Base-by-base conservation (phyloP, 495 filamentous ascomycete genomes). In the Penicillium bialowiezense region DNA sequence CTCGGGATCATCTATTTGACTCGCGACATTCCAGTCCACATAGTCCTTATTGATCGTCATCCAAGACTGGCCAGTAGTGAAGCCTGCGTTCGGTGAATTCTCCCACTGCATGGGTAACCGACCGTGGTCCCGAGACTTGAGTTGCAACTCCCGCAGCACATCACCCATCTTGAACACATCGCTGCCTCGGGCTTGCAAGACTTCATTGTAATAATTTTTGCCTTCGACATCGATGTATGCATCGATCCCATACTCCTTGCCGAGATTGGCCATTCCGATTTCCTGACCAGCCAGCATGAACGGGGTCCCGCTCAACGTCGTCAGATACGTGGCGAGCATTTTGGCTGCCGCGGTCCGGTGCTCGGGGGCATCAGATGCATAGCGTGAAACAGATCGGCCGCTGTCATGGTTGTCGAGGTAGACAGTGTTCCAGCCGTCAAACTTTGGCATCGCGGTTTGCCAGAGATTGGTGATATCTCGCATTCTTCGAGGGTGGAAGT, bases 241-340 rank as follows among this genome's bases (percentile, higher is more conserved):
- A 15, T 76, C 73, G 12, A 79, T 74, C 0, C 54, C 59, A 77
- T 80, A 85, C n/a, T 70, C 48, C 21, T 59, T 57, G 0, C 82
- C 81, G 23, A 81, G 69, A 48, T 87, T 86, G 38, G 71, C 72
- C 81, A 87, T 85, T 2, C 84, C 85, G 21, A 87, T 71, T 50
- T 88, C 84, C 52, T 88, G 80, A 1, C 84, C 84, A 42, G 85
- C 80, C 51, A 82, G 84, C 28, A 86, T 49, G 63, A 82, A 87
- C 9, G 84, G 60, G 0, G 82, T 87, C 2, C 84, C 84, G 4
- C 70, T 75, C 42, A 84, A 50, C 1, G 78, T 67, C 21, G 63
- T 64, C 51, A 78, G 58, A 63, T 79, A 70, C 18, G 82, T 60
- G 0, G 77, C 73, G 18, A 86, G 58, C 57, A 81, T 68, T 58